These are phyloP conservation scores for Candida sithepensis DNA, from an alignment of 805 yeast species.

Conservation along the genomic window DNA sequence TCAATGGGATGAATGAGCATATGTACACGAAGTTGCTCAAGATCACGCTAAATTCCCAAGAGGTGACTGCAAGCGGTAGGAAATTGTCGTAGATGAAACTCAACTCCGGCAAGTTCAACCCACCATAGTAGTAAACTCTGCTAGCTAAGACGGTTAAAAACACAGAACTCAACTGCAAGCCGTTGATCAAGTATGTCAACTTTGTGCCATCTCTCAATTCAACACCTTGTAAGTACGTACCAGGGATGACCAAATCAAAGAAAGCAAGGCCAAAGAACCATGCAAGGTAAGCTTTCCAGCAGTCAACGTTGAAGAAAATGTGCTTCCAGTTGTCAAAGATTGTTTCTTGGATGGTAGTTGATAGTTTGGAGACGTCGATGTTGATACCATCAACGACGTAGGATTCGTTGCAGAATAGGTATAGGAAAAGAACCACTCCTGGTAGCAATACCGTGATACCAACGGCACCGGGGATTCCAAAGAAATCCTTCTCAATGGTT, in stretches of 20 bases:
- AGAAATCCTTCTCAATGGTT: conserved; percentile 71
- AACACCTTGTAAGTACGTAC: conserved; percentile 70
- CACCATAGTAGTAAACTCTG: conserved; percentile 47
- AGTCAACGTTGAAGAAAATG: conserved; percentile 39
- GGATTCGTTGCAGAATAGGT: conserved; percentile 56
- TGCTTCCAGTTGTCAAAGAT: conserved; percentile 19
- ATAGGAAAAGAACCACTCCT: conserved; percentile 51
- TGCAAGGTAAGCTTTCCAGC: conserved; percentile 60
- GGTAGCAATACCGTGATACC: conserved; percentile 69
- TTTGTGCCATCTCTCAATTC: conserved; percentile 70
- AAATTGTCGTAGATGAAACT: conserved; percentile 69
- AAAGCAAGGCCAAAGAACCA: conserved; percentile 72
- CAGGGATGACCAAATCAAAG: conserved; percentile 68
- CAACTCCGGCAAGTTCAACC: conserved; percentile 62
- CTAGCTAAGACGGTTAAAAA: conserved; percentile 39
- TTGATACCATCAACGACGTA: conserved; percentile 49
- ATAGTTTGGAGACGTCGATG: conserved; percentile 38
- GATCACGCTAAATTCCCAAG: conserved; percentile 60
- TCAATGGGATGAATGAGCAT: conserved; percentile 60
- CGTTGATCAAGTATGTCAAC: conserved; percentile 78
- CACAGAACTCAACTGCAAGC: conserved; percentile 49
- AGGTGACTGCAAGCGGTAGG: conserved; percentile 57
- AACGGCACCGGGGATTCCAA: conserved; percentile 73
- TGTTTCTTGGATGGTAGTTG: conserved; percentile 11
- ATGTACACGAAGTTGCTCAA: conserved; percentile 65